A percentile compares a stretch with the other conserved stretches of the same genome.
Conservation (phyloP, 2,329 filamentous ascomycete genomes). For the Atkinsonella hypoxylon region DNA sequence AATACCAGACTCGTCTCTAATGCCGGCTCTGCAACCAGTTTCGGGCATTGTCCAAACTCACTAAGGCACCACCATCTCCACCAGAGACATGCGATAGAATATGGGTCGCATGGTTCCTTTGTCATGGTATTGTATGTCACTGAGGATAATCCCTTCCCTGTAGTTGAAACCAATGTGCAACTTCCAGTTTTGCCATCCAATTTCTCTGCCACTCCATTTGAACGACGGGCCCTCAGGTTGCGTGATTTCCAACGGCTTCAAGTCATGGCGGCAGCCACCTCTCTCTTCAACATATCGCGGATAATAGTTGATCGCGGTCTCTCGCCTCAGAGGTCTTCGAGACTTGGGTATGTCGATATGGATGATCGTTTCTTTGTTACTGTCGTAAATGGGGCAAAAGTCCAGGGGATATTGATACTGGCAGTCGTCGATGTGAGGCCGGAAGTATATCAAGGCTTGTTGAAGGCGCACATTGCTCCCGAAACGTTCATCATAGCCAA, state of each 20-base stretch:
- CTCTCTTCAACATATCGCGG: slow-evolving; percentile 58
- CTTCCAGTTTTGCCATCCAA: slow-evolving; percentile 90
- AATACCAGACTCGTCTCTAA: slow-evolving; percentile 77
- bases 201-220: slow-evolving; percentile 56
- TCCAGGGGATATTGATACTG: slow-evolving; percentile 89
- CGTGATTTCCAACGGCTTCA: slow-evolving; percentile 81
- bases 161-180: slow-evolving; percentile 71
- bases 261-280: slow-evolving; percentile 63
- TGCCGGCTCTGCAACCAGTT: not conserved
- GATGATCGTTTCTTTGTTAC: slow-evolving; percentile 65
- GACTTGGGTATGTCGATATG: slow-evolving; percentile 49
- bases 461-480: slow-evolving; percentile 69
- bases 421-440: slow-evolving; percentile 71
- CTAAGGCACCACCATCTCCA: slow-evolving; percentile 91
- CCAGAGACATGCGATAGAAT: slow-evolving; percentile 80
- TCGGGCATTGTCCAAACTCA: slow-evolving; percentile 14
- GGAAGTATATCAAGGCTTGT: slow-evolving; percentile 93
- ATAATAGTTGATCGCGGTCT: slow-evolving; percentile 68
- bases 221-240: slow-evolving; percentile 87
- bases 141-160: slow-evolving; percentile 55
- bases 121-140: slow-evolving; percentile 83
- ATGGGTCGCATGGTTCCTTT: slow-evolving; percentile 64
- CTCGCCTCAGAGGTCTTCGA: slow-evolving; percentile 63
- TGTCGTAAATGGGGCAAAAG: slow-evolving; percentile 86
- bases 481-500: slow-evolving; percentile 85